Percentiles rank a stretch among this genome's conserved stretches.
Evolutionary conservation across 345 rosid genomes (phyloP).

Genomic region (Citropsis articulata): DNA sequence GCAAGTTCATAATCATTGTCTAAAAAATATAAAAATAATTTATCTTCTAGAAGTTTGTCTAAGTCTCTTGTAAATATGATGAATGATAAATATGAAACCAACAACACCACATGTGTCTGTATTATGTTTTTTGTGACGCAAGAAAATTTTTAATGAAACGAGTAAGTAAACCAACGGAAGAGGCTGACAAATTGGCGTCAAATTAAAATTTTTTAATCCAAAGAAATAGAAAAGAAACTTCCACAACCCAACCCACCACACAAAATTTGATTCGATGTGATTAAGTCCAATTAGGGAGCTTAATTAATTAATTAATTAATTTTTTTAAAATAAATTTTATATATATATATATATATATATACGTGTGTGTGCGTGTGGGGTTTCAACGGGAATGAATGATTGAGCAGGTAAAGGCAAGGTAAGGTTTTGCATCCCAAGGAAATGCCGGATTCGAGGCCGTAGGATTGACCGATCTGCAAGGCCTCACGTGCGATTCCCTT

Average conservation of each 20-base stretch:
- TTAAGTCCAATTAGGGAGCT: neutral
- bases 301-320: too few relatives aligned
- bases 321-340: too few relatives aligned
- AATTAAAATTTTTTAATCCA: neutral
- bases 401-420: conserved; percentile 7
- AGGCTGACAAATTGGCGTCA: neutral
- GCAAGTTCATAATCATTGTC: neutral
- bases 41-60: neutral
- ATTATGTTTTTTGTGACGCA: neutral
- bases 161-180: neutral
- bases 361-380: neutral
- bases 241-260: neutral
- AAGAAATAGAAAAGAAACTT: neutral
- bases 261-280: neutral
- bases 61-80: neutral
- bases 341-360: too few relatives aligned
- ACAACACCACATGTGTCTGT: neutral
- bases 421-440: conserved; percentile 29
- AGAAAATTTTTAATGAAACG: too few relatives aligned
- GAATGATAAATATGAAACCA: conserved; percentile 14
- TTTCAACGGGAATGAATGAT: conserved; percentile 13
- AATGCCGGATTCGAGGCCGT: conserved; percentile 29
- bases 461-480: conserved; percentile 28
- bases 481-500: conserved; percentile 42
- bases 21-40: neutral